These are phyloP conservation scores for Aspergillus mulundensis DNA, from an alignment of 495 filamentous ascomycete genomes.

Conservation along the genomic window DNA sequence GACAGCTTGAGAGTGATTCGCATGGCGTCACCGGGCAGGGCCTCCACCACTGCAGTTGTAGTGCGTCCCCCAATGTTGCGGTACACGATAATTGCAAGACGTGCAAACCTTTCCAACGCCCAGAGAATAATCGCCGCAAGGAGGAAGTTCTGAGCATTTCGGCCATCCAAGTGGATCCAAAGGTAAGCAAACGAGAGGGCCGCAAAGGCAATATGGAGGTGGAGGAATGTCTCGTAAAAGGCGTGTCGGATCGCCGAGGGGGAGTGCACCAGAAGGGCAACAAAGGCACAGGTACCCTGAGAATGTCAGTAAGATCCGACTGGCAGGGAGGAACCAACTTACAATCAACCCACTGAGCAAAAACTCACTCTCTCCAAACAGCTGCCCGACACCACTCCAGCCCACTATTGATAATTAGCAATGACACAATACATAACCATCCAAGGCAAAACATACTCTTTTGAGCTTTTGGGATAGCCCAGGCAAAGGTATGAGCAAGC, in stretches of 20 bases:
- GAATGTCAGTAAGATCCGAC: slow-evolving; percentile 12
- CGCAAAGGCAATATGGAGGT: slow-evolving; percentile 71
- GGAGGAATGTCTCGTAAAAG: slow-evolving; percentile 93
- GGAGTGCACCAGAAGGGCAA: slow-evolving; percentile 60
- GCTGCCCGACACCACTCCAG: slow-evolving; percentile 53
- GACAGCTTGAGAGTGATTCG: slow-evolving; percentile 78
- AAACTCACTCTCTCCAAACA: slow-evolving; percentile 51
- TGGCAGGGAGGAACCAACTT: slow-evolving; percentile 21
- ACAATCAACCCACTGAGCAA: slow-evolving; percentile 54
- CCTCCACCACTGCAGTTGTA: slow-evolving; percentile 69
- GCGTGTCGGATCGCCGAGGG: slow-evolving; percentile 80
- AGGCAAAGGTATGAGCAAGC: slow-evolving; percentile 58
- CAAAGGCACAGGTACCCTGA: slow-evolving; percentile 43
- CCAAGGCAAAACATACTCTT: slow-evolving; percentile 31
- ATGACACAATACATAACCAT: not conserved
- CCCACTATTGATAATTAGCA: slow-evolving; percentile 39
- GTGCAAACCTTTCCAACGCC: slow-evolving; percentile 67
- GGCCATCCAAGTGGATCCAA: slow-evolving; percentile 68
- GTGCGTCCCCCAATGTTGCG: slow-evolving; percentile 61
- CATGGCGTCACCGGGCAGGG: slow-evolving; percentile 75
- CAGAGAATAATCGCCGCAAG: slow-evolving; percentile 67
- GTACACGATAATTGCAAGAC: slow-evolving; percentile 65
- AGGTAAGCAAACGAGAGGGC: slow-evolving; percentile 56
- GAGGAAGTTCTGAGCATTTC: slow-evolving; percentile 63
- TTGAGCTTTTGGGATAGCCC: slow-evolving; percentile 64